Evolutionary conservation across 2,329 filamentous ascomycete species (phyloP).

Genomic region (Ceratocystis lukuohia): DNA sequence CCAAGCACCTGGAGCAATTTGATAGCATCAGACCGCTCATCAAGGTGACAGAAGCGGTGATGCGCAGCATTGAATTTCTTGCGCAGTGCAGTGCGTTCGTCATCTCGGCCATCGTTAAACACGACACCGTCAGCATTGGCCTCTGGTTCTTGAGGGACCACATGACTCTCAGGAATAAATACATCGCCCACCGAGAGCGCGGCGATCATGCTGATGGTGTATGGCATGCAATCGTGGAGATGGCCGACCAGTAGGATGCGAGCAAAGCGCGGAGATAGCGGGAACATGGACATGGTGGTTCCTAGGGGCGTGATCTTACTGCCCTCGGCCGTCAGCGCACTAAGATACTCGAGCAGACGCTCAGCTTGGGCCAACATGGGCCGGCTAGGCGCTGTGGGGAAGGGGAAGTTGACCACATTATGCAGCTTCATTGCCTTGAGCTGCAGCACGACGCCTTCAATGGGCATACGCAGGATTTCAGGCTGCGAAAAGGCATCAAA

Average conservation of each 20-base stretch:
- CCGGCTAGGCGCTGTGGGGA: conserved; percentile 76
- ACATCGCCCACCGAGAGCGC: conserved; percentile 78
- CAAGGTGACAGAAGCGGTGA: conserved; percentile 63
- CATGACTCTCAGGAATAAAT: conserved; percentile 70
- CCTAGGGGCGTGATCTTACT: conserved; percentile 63
- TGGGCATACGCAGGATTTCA: conserved; percentile 79
- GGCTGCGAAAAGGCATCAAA: conserved; percentile 77
- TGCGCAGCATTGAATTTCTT: conserved; percentile 56
- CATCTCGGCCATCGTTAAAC: conserved; percentile 58
- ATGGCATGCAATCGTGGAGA: conserved; percentile 65
- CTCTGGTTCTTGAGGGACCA: conserved; percentile 43
- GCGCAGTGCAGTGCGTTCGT: conserved; percentile 50
- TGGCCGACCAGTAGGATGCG: conserved; percentile 85
- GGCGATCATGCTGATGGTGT: conserved; percentile 78
- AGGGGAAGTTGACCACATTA: conserved; percentile 85
- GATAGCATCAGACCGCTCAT: conserved; percentile 74
- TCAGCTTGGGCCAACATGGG: conserved; percentile 70
- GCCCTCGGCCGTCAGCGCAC: conserved; percentile 58
- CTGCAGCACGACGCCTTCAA: conserved; percentile 84
- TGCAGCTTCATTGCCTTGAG: conserved; percentile 90
- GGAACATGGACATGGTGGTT: conserved; percentile 73
- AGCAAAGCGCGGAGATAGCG: conserved; percentile 77
- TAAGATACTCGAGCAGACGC: conserved; percentile 71
- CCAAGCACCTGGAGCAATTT: conserved; percentile 82
- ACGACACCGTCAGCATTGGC: conserved; percentile 36